Evolutionary conservation across 139 green algal species (phyloP), one percentile per base, ranked within the genome.

Genomic region (Tetradesmus lagerheimii): DNA sequence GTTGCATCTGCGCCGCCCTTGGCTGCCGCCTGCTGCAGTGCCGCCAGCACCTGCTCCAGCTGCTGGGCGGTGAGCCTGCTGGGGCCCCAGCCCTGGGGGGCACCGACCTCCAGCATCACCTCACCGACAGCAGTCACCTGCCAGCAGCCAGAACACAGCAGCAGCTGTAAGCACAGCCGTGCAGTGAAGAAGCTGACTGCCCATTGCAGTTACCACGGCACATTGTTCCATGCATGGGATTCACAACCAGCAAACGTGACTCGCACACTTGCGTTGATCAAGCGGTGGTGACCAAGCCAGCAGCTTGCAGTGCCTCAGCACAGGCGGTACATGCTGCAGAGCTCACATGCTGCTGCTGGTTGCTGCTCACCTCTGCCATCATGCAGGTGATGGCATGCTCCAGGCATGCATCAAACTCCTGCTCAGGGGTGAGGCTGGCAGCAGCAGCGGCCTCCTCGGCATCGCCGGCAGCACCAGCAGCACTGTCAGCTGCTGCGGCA

Each of bases 41-140:
- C 80, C 8, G 57, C 76, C 79, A 97, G 74, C 45, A 95, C 92
- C 2, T 35, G 62, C 9, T 85, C 92, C 85, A 97, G 91, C 92
- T 96, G 87, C n/a, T 82, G 75, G 27, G 83, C 27, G 25, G 27
- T 88, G 29, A 97, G 91, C 3, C 92, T 85, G 31, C 90, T 82
- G 31, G 95, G 94, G 23, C 95, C 96, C 93, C 95, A 97, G 64
- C 96, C 94, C 45, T 83, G 62, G 0, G 94, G 89, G 8, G 85
- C 92, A 64, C 96, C 96, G 62, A 98, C 89, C 88, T 97, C 91
- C 11, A 97, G 88, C 66, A 97, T 50, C 45, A 95, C 80, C 93
- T 98, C 96, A 27, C 96, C 96, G 25, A 94, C 86, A 15, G 89
- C 92, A 66, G 80, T 47, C 35, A 98, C 92, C 95, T 98, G 93